Conservation (phyloP, 1,284 basidiomycete genomes). For the Apiotrichum mycotoxinovorans region DNA sequence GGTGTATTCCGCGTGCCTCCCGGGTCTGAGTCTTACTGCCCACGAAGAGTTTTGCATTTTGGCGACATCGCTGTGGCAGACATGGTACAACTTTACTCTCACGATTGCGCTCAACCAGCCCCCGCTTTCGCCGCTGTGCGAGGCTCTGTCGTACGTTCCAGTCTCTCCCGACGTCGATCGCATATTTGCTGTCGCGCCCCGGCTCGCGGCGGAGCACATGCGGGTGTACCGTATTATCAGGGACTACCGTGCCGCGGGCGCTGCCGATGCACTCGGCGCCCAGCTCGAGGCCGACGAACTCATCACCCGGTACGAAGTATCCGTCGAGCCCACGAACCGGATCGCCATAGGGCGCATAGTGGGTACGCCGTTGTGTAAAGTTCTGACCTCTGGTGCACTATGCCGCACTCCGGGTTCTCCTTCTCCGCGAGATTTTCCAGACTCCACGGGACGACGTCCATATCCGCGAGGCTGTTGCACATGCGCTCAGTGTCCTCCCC, state of each 20-base stretch:
- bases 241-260: neutral
- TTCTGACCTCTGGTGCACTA: slow-evolving; percentile 11
- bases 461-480: slow-evolving; percentile 11
- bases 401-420: slow-evolving; percentile 13
- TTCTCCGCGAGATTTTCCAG: slow-evolving; percentile 14
- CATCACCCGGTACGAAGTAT: slow-evolving; percentile 1
- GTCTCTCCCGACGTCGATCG: neutral
- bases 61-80: slow-evolving; percentile 8
- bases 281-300: slow-evolving; percentile 19
- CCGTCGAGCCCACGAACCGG: neutral
- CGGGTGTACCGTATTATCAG: slow-evolving; percentile 2
- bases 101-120: slow-evolving; percentile 7
- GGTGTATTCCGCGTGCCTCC: neutral
- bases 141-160: neutral
- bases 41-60: slow-evolving; percentile 14
- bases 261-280: neutral
- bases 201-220: slow-evolving; percentile 3
- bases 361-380: neutral
- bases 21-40: no score
- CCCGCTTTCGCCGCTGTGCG: slow-evolving; percentile 1
- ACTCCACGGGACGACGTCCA: slow-evolving; percentile 3
- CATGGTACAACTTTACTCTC: slow-evolving; percentile 13
- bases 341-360: slow-evolving; percentile 1
- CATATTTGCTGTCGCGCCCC: slow-evolving; percentile 7
- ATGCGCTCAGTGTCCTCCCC: slow-evolving; percentile 3